Percentiles rank a stretch among this genome's conserved stretches.
Evolutionary conservation across 2,329 filamentous ascomycete species (phyloP).

Genomic region (Paecilomyces sp.): DNA sequence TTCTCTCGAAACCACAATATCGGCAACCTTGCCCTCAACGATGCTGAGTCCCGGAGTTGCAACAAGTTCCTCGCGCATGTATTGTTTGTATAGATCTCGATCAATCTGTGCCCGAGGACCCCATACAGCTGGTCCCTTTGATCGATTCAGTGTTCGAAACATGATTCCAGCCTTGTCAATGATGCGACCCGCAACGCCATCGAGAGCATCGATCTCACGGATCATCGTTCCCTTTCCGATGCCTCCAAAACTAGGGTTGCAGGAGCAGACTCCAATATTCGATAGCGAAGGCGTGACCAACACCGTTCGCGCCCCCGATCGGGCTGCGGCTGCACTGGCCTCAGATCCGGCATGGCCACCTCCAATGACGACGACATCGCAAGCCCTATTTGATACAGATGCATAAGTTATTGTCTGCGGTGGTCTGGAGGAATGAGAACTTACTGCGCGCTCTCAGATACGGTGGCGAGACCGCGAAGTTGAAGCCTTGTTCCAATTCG

Average conservation of each 20-base stretch:
- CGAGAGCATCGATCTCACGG: slow-evolving; percentile 88
- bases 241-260: slow-evolving; percentile 95
- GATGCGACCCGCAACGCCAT: slow-evolving; percentile 79
- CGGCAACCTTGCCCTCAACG: slow-evolving; percentile 79
- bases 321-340: slow-evolving; percentile 83
- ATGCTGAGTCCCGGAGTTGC: slow-evolving; percentile 72
- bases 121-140: slow-evolving; percentile 94
- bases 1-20: slow-evolving; percentile 69
- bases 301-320: slow-evolving; percentile 80
- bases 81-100: slow-evolving; percentile 73
- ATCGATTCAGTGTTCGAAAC: slow-evolving; percentile 80
- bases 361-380: slow-evolving; percentile 92
- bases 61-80: slow-evolving; percentile 83
- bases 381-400: slow-evolving; percentile 46
- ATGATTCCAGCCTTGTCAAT: slow-evolving; percentile 94
- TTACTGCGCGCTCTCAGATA: slow-evolving; percentile 30
- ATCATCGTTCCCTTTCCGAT: slow-evolving; percentile 97
- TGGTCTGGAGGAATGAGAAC: slow-evolving; percentile 4
- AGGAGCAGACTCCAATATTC: slow-evolving; percentile 91
- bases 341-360: slow-evolving; percentile 94
- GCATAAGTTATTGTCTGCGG: not conserved
- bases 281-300: slow-evolving; percentile 81
- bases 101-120: slow-evolving; percentile 95
- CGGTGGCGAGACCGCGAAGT: slow-evolving; percentile 31
- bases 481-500: slow-evolving; percentile 13